A percentile compares a stretch with the other conserved stretches of the same genome.
Evolutionary conservation across 2,329 filamentous ascomycete genomes (phyloP).

Genomic region (Pestalotiopsis sp.): DNA sequence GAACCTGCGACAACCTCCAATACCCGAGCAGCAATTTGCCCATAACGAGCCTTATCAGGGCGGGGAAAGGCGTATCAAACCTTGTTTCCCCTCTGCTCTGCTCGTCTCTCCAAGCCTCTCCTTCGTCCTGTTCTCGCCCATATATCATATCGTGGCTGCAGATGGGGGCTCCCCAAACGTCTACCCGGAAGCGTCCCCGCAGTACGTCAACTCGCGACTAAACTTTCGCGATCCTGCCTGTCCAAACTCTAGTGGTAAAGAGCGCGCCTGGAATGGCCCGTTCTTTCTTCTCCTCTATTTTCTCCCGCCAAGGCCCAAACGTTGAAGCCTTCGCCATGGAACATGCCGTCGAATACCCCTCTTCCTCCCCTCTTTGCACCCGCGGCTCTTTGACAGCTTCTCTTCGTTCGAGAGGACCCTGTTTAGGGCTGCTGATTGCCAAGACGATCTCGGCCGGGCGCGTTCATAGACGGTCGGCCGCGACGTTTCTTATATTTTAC

Average conservation of each 20-base stretch:
- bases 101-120: neutral
- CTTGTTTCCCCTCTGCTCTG: neutral
- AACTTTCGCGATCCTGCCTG: neutral
- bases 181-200: neutral
- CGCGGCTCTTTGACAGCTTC: neutral
- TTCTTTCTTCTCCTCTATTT: neutral
- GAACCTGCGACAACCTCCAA: neutral
- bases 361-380: neutral
- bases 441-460: neutral
- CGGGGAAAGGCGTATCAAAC: constrained; percentile 5
- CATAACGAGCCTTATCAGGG: neutral
- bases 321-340: neutral
- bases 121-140: neutral
- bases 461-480: neutral
- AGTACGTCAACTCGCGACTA: neutral
- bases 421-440: neutral
- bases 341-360: neutral
- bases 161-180: neutral
- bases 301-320: neutral
- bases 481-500: neutral
- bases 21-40: neutral
- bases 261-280: neutral
- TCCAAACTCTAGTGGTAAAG: neutral
- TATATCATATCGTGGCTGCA: neutral
- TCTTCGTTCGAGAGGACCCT: neutral